Percentiles rank a stretch among this genome's conserved stretches.
phyloP scores from a whole-genome alignment of 768 basidiomycete genomes.

The Russula earlei region DNA sequence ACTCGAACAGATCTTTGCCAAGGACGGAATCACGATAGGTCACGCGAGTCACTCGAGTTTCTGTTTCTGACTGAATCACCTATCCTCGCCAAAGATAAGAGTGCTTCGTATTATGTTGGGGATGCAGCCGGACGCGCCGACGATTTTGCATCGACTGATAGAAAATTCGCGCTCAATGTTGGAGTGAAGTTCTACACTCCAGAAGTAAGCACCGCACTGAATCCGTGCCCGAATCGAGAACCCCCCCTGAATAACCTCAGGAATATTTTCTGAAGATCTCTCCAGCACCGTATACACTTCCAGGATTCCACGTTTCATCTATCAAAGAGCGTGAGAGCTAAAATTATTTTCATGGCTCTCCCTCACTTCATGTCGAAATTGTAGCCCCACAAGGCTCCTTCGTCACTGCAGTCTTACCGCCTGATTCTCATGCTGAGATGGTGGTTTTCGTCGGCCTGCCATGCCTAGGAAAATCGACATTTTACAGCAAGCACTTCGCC shows the following conservation, averaged over 20 bases:
- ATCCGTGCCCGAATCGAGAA: background rate
- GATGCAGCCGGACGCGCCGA: constrained; percentile 77
- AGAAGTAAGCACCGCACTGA: constrained; percentile 44
- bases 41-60: background rate
- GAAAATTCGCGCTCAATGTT: constrained; percentile 76
- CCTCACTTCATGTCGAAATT: constrained; percentile 34
- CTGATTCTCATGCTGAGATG: constrained; percentile 31
- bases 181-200: constrained; percentile 73
- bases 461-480: constrained; percentile 71
- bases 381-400: constrained; percentile 39
- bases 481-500: constrained; percentile 62
- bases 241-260: constrained; percentile 30
- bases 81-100: constrained; percentile 40
- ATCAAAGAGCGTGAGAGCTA: constrained; percentile 24
- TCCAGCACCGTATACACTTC: constrained; percentile 39
- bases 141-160: constrained; percentile 77
- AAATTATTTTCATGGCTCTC: background rate
- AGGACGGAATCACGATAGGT: constrained; percentile 60
- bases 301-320: constrained; percentile 58
- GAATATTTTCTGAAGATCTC: constrained; percentile 64
- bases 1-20: constrained; percentile 50
- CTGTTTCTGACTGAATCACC: background rate
- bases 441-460: constrained; percentile 57
- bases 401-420: constrained; percentile 24
- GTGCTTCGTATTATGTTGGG: constrained; percentile 69